These are phyloP conservation scores for Logfia minima DNA, from an alignment of 129 eudicot genomes.

Conservation along the genomic window DNA sequence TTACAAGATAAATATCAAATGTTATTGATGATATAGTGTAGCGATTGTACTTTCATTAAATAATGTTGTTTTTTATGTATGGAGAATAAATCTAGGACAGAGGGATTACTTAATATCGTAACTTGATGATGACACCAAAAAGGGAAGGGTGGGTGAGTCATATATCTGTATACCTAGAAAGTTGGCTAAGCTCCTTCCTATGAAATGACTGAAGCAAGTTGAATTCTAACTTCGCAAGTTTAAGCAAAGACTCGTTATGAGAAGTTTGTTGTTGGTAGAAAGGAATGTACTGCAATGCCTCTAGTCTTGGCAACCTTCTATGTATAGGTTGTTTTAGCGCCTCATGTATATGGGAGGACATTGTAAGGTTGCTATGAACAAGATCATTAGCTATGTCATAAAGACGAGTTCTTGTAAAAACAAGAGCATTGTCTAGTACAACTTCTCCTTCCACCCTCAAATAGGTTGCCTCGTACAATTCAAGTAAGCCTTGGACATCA, in stretches of 20 bases:
- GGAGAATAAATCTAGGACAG: too few species aligned
- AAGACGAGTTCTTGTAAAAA: constrained; percentile 35
- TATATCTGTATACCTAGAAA: constrained; percentile 33
- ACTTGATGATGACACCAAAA: background rate
- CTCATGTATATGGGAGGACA: constrained; percentile 28
- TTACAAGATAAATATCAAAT: too few species aligned
- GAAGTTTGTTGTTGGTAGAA: constrained; percentile 37
- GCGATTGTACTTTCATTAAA: too few species aligned
- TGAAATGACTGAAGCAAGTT: constrained; percentile 31
- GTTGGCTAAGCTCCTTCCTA: constrained; percentile 37
- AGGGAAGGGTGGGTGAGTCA: background rate
- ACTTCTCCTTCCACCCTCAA: constrained; percentile 38
- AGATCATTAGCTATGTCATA: background rate
- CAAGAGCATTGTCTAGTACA: constrained; percentile 50
- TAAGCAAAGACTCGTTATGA: constrained; percentile 27
- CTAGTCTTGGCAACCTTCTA: constrained; percentile 32
- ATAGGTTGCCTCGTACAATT: constrained; percentile 52
- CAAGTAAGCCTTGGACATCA: constrained; percentile 37
- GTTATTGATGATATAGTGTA: too few species aligned
- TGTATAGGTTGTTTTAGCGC: constrained; percentile 34
- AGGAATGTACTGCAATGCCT: constrained; percentile 37
- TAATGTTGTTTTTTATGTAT: too few species aligned
- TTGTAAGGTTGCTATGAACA: background rate
- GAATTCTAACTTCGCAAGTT: constrained; percentile 31
- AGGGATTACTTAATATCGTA: too few species aligned